Evolutionary conservation across 1,284 basidiomycete species (phyloP).

Genomic region (Pseudozyma sp.): DNA sequence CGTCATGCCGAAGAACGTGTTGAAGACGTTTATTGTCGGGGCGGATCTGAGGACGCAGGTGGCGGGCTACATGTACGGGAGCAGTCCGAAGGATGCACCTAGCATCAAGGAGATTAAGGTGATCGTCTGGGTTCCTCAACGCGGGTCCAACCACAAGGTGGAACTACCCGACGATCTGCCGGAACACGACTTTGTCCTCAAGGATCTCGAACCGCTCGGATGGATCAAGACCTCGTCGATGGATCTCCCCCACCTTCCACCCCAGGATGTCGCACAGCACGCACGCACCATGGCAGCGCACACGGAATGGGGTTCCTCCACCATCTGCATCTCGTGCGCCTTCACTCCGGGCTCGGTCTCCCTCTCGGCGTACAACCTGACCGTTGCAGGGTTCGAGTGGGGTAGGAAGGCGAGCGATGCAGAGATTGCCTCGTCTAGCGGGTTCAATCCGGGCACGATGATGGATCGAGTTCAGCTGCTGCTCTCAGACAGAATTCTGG

Average conservation of each 20-base stretch:
- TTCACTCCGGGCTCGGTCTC: slow-evolving; percentile 99
- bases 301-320: slow-evolving; percentile 91
- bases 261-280: slow-evolving; percentile 93
- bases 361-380: slow-evolving; percentile 88
- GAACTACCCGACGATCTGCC: slow-evolving; percentile 88
- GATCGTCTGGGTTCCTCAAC: slow-evolving; percentile 93
- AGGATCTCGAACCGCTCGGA: slow-evolving; percentile 93
- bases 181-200: slow-evolving; percentile 91
- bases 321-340: slow-evolving; percentile 91
- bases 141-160: slow-evolving; percentile 91
- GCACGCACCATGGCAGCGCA: slow-evolving; percentile 96
- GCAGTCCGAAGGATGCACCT: slow-evolving; percentile 92
- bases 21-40: slow-evolving; percentile 92
- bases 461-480: slow-evolving; percentile 94
- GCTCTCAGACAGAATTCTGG: slow-evolving; percentile 79
- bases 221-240: slow-evolving; percentile 93
- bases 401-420: slow-evolving; percentile 87
- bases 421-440: slow-evolving; percentile 76
- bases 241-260: slow-evolving; percentile 76
- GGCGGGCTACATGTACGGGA: slow-evolving; percentile 91
- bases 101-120: slow-evolving; percentile 99
- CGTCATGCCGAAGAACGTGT: slow-evolving; percentile 95
- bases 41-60: slow-evolving; percentile 96
- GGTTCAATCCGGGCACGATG: slow-evolving; percentile 89
- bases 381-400: slow-evolving; percentile 96